Percentiles rank a stretch among this genome's conserved stretches.
These are phyloP conservation scores for Ascochyta koolunga DNA, from an alignment of 2,329 filamentous ascomycete genomes.

Conservation along the genomic window DNA sequence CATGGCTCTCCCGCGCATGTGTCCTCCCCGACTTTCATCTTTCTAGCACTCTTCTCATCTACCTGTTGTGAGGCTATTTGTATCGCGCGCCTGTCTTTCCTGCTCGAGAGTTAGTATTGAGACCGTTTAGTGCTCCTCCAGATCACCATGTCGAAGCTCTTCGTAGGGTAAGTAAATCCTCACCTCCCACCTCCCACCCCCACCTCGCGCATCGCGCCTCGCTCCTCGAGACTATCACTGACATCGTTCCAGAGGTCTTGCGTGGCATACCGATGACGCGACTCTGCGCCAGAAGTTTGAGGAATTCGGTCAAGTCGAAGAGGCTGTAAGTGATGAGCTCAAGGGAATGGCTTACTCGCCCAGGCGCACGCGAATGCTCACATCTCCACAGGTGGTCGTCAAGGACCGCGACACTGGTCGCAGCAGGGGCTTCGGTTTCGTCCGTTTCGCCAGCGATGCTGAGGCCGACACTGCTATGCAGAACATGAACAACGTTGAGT, in stretches of 20 bases:
- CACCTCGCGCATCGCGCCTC: no score
- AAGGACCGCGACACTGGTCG: slow-evolving; percentile 97
- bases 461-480: slow-evolving; percentile 79
- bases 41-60: slow-evolving; percentile 24
- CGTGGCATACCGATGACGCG: slow-evolving; percentile 95
- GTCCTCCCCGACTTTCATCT: slow-evolving; percentile 27
- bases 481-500: slow-evolving; percentile 90
- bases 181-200: neutral
- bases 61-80: slow-evolving; percentile 33
- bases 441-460: slow-evolving; percentile 79
- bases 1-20: slow-evolving; percentile 36
- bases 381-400: slow-evolving; percentile 77
- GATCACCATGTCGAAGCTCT: slow-evolving; percentile 83
- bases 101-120: slow-evolving; percentile 47
- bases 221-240: slow-evolving; percentile 1
- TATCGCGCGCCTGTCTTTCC: slow-evolving; percentile 35
- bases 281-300: slow-evolving; percentile 90
- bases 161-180: slow-evolving; percentile 76
- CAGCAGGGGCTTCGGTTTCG: slow-evolving; percentile 97
- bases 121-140: slow-evolving; percentile 47
- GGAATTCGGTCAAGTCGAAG: slow-evolving; percentile 87
- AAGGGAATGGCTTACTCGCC: neutral
- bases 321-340: slow-evolving; percentile 75
- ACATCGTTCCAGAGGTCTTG: slow-evolving; percentile 75
- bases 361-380: slow-evolving; percentile 22